These are phyloP conservation scores for Colletotrichum lentis DNA, from an alignment of 2,329 filamentous ascomycete species.

Conservation along the genomic window DNA sequence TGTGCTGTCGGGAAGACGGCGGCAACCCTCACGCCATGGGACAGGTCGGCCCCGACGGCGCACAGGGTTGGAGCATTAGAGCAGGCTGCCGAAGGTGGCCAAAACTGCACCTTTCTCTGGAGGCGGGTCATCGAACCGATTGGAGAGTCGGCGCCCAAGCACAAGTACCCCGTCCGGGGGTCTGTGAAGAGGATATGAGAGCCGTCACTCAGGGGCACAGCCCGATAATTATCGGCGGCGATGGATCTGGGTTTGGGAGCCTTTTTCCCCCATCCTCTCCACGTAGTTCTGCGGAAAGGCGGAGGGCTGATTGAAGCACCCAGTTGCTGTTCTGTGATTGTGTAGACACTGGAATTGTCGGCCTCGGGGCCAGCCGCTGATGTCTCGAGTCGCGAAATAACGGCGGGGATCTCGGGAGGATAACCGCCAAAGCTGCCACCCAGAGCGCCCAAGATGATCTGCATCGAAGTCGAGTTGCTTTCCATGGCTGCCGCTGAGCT, in stretches of 20 bases:
- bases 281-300: not conserved
- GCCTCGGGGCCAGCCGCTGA: not conserved
- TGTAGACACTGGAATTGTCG: conserved; percentile 20
- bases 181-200: conserved; percentile 72
- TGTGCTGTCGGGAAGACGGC: conserved; percentile 60
- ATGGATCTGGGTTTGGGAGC: not conserved
- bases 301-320: not conserved
- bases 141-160: conserved; percentile 68
- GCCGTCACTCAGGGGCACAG: conserved; percentile 71
- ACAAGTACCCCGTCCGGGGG: conserved; percentile 63
- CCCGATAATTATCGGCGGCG: conserved; percentile 67
- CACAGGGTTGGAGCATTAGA: conserved; percentile 59
- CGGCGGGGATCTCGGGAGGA: conserved; percentile 7
- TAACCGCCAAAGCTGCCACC: conserved; percentile 19
- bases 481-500: conserved; percentile 61
- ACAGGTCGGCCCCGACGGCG: conserved; percentile 63
- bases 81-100: conserved; percentile 43
- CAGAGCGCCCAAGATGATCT: conserved; percentile 40
- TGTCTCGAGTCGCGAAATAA: conserved; percentile 39
- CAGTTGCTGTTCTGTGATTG: conserved; percentile 18
- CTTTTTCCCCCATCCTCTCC: not conserved
- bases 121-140: conserved; percentile 60
- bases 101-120: conserved; percentile 65
- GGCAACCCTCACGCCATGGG: conserved; percentile 65
- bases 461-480: conserved; percentile 39